A percentile compares a stretch with the other conserved stretches of the same genome.
phyloP scores from a whole-genome alignment of 768 basidiomycete species.

The Royoungia palumana region DNA sequence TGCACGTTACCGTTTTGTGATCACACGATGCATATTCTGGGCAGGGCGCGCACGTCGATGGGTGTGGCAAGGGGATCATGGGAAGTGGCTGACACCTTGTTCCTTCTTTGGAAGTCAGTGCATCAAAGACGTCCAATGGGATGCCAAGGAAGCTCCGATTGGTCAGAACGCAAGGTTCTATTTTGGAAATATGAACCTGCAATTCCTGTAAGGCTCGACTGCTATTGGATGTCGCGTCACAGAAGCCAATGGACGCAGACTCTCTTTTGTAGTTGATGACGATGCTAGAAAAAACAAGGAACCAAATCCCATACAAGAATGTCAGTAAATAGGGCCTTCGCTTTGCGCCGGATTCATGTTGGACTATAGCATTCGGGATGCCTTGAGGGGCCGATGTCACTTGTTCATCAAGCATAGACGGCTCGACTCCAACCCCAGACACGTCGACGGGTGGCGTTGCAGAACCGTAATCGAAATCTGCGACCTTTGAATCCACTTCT shows the following conservation, averaged over 20 bases:
- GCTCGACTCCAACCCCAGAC: slow-evolving; percentile 20
- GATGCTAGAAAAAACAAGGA: slow-evolving; percentile 33
- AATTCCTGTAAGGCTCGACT: slow-evolving; percentile 54
- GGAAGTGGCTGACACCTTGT: slow-evolving; percentile 53
- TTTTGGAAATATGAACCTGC: slow-evolving; percentile 42
- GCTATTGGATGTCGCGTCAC: slow-evolving; percentile 59
- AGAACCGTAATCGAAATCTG: background rate
- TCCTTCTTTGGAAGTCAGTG: slow-evolving; percentile 29
- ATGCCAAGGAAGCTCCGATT: slow-evolving; percentile 48
- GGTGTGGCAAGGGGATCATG: slow-evolving; percentile 52
- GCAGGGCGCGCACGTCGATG: slow-evolving; percentile 68
- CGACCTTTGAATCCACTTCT: slow-evolving; percentile 3
- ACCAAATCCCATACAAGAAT: slow-evolving; percentile 39
- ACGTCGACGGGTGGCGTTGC: slow-evolving; percentile 12
- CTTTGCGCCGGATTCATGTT: slow-evolving; percentile 11
- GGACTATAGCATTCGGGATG: slow-evolving; percentile 35
- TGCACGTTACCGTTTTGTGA: slow-evolving; percentile 57
- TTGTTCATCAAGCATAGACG: slow-evolving; percentile 20
- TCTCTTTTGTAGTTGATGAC: slow-evolving; percentile 57
- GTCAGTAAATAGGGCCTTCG: slow-evolving; percentile 36
- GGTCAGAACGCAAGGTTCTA: slow-evolving; percentile 54
- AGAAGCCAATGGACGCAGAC: slow-evolving; percentile 73
- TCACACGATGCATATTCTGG: slow-evolving; percentile 66
- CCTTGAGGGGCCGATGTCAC: slow-evolving; percentile 36
- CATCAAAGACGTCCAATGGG: slow-evolving; percentile 25